These are phyloP conservation scores for Vanrija sp. DNA, from an alignment of 1,284 basidiomycete species.

Conservation along the genomic window DNA sequence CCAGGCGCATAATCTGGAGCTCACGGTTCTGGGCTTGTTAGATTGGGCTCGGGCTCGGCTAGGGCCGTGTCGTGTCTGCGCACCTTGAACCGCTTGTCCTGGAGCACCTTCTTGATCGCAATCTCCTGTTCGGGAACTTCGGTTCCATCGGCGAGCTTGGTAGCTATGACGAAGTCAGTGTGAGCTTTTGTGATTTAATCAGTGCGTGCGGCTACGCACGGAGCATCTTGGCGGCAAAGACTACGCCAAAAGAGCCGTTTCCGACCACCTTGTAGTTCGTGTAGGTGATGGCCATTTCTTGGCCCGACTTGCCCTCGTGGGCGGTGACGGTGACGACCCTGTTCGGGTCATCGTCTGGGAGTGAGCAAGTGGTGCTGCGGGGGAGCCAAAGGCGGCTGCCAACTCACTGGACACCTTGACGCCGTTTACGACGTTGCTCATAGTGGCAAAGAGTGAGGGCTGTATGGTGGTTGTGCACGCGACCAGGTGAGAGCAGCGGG, in stretches of 20 bases:
- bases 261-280: constrained; percentile 98
- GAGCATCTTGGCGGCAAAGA: constrained; percentile 68
- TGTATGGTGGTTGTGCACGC: neutral
- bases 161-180: constrained; percentile 20
- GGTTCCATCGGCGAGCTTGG: constrained; percentile 38
- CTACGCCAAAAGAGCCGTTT: constrained; percentile 98
- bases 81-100: constrained; percentile 99
- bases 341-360: constrained; percentile 75
- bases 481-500: no score
- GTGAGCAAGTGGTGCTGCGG: neutral
- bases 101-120: constrained; percentile 99
- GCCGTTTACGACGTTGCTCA: constrained; percentile 63
- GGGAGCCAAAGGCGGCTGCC: constrained; percentile 15
- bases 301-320: constrained; percentile 88
- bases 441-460: constrained; percentile 1
- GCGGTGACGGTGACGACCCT: constrained; percentile 93
- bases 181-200: neutral
- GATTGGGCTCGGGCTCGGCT: neutral
- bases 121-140: constrained; percentile 76
- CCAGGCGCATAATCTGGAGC: constrained; percentile 98
- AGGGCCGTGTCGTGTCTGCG: constrained; percentile 22
- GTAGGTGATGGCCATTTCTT: constrained; percentile 84
- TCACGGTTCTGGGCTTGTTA: constrained; percentile 81
- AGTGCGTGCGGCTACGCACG: constrained; percentile 21
- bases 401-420: constrained; percentile 82